Evolutionary conservation across 1,139 yeast species (phyloP).

Genomic region (Nematodospora anomalae): DNA sequence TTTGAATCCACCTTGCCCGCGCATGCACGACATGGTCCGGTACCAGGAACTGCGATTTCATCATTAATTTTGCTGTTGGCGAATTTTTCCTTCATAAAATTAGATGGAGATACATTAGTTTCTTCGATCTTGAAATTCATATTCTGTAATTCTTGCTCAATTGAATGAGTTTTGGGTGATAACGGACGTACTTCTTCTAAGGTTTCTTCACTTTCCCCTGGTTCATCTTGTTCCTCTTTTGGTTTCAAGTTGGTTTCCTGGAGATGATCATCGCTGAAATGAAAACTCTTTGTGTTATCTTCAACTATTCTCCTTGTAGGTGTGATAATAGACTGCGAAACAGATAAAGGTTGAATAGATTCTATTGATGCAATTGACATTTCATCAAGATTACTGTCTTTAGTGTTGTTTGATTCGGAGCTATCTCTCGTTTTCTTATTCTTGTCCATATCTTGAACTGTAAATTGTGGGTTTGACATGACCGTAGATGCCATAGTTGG

Average conservation of each 20-base stretch:
- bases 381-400: conserved; percentile 15
- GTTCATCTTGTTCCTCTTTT: conserved; percentile 1
- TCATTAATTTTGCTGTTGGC: background rate
- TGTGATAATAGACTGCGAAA: conserved; percentile 20
- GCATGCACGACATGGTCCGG: conserved; percentile 77
- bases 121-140: conserved; percentile 23
- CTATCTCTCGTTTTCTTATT: conserved; percentile 3
- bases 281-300: conserved; percentile 4
- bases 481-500: conserved; percentile 1
- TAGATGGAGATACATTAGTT: conserved; percentile 16
- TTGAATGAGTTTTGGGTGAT: conserved; percentile 32
- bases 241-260: background rate
- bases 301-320: conserved; percentile 9
- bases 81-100: conserved; percentile 8
- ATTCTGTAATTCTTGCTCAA: conserved; percentile 31
- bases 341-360: conserved; percentile 27
- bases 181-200: conserved; percentile 24
- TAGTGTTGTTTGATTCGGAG: conserved; percentile 2
- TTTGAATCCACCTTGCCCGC: conserved; percentile 42
- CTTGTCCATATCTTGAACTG: conserved; percentile 15
- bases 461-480: conserved; percentile 14
- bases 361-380: conserved; percentile 22
- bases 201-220: conserved; percentile 1
- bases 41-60: conserved; percentile 48
- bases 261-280: background rate